These are phyloP conservation scores for Quercus engelmannii DNA, from an alignment of 306 rosid genomes.

Conservation along the genomic window DNA sequence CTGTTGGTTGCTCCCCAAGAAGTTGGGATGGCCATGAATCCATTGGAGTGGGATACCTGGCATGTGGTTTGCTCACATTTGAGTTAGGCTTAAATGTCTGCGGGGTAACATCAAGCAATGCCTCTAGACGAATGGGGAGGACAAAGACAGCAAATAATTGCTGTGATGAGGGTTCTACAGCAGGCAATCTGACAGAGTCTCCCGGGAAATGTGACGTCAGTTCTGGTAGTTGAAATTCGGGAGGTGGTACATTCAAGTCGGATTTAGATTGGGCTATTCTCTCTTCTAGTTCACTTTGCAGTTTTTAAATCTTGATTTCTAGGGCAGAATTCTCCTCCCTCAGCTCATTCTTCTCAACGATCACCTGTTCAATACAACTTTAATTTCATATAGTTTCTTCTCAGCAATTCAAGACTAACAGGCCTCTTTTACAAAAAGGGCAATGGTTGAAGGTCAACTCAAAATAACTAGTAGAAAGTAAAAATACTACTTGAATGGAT, in stretches of 20 bases:
- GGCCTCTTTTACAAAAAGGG: neutral
- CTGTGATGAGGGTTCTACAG: conserved; percentile 43
- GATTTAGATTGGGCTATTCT: conserved; percentile 57
- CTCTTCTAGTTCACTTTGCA: conserved; percentile 60
- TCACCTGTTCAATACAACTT: conserved; percentile 46
- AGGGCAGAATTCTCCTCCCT: conserved; percentile 67
- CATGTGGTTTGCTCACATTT: conserved; percentile 75
- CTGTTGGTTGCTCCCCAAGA: conserved; percentile 53
- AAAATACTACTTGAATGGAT: neutral
- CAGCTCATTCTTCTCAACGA: conserved; percentile 67
- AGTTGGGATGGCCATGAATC: conserved; percentile 83
- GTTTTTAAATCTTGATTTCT: conserved; percentile 59
- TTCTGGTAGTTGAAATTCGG: conserved; percentile 30
- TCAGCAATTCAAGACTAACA: neutral
- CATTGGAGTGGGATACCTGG: conserved; percentile 78
- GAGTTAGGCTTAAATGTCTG: conserved; percentile 37
- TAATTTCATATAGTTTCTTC: neutral
- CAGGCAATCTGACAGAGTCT: conserved; percentile 37
- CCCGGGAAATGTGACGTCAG: conserved; percentile 32
- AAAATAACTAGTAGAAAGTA: neutral
- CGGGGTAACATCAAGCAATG: conserved; percentile 27
- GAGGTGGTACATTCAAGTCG: conserved; percentile 60
- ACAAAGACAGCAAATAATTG: conserved; percentile 63
- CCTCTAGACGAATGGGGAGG: conserved; percentile 44
- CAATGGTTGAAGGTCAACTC: neutral